Percentiles rank a stretch among this genome's conserved stretches.
Conservation (phyloP, 768 basidiomycete species). For the Boletus rufocinnamomeus region DNA sequence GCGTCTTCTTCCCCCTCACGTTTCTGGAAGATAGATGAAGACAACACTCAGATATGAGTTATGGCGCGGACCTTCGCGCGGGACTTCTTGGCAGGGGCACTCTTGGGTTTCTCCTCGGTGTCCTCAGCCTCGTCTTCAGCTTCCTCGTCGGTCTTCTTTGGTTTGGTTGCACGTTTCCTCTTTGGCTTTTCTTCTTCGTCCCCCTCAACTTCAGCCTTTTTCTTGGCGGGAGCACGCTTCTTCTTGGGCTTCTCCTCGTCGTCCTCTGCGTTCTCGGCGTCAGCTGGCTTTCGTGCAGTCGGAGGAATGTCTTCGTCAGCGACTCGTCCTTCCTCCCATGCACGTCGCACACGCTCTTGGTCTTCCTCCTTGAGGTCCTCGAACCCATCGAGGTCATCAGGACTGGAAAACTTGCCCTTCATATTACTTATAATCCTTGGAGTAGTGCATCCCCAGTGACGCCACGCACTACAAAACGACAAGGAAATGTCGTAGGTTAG, state of each 20-base stretch:
- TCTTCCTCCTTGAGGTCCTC: conserved; percentile 72
- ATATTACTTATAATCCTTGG: conserved; percentile 67
- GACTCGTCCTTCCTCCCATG: conserved; percentile 77
- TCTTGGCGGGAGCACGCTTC: conserved; percentile 42
- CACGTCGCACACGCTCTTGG: conserved; percentile 66
- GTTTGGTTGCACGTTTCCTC: conserved; percentile 34
- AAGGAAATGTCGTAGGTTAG: not conserved
- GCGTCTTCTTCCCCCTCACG: conserved; percentile 34
- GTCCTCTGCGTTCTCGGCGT: conserved; percentile 38
- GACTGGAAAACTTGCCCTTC: conserved; percentile 57
- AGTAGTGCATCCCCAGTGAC: conserved; percentile 91
- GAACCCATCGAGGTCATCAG: conserved; percentile 82
- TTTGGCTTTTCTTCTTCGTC: conserved; percentile 42
- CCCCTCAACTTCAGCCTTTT: conserved; percentile 35
- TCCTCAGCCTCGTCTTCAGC: conserved; percentile 34
- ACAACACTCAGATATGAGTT: conserved; percentile 6
- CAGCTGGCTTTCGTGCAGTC: conserved; percentile 60
- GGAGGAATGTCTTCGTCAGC: conserved; percentile 84
- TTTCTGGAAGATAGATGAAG: conserved; percentile 30
- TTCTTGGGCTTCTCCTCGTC: conserved; percentile 60
- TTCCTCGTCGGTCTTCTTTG: conserved; percentile 38
- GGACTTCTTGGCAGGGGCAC: conserved; percentile 37
- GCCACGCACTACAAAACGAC: conserved; percentile 60
- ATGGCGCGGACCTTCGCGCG: conserved; percentile 37
- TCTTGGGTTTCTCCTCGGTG: conserved; percentile 32